phyloP scores from a whole-genome alignment of 2,329 filamentous ascomycete species.

The Ophiosphaerella korrae region DNA sequence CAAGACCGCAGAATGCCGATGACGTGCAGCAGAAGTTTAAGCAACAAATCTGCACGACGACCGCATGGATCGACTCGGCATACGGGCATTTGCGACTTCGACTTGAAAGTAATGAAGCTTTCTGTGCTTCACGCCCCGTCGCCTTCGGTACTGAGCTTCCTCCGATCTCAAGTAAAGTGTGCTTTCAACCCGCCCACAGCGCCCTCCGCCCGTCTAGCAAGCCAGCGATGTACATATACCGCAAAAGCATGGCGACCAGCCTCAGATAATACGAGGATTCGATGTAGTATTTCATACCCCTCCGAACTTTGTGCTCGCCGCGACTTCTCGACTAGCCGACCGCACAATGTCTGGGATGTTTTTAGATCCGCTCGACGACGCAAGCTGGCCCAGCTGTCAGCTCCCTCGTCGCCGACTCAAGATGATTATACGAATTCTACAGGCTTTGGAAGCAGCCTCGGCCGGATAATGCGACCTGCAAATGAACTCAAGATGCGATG shows the following conservation, averaged over 20 bases:
- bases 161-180: slow-evolving; percentile 40
- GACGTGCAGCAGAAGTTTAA: slow-evolving; percentile 16
- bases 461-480: slow-evolving; percentile 76
- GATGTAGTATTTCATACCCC: not conserved
- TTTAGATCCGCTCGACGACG: slow-evolving; percentile 38
- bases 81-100: slow-evolving; percentile 15
- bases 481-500: slow-evolving; percentile 87
- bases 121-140: slow-evolving; percentile 43
- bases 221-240: slow-evolving; percentile 21
- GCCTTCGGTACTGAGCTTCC: slow-evolving; percentile 45
- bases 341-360: slow-evolving; percentile 27
- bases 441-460: slow-evolving; percentile 55
- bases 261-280: slow-evolving; percentile 2
- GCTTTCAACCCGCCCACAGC: slow-evolving; percentile 33
- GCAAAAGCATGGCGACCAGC: slow-evolving; percentile 6
- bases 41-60: slow-evolving; percentile 17
- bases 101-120: slow-evolving; percentile 44
- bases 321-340: slow-evolving; percentile 14
- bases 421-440: slow-evolving; percentile 56
- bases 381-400: slow-evolving; percentile 57
- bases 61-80: slow-evolving; percentile 36
- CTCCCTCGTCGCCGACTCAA: slow-evolving; percentile 60
- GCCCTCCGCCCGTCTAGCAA: slow-evolving; percentile 27
- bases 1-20: slow-evolving; percentile 15
- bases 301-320: not conserved